Evolutionary conservation across 2,329 filamentous ascomycete species (phyloP).

Genomic region (Colletotrichum chrysophilum): DNA sequence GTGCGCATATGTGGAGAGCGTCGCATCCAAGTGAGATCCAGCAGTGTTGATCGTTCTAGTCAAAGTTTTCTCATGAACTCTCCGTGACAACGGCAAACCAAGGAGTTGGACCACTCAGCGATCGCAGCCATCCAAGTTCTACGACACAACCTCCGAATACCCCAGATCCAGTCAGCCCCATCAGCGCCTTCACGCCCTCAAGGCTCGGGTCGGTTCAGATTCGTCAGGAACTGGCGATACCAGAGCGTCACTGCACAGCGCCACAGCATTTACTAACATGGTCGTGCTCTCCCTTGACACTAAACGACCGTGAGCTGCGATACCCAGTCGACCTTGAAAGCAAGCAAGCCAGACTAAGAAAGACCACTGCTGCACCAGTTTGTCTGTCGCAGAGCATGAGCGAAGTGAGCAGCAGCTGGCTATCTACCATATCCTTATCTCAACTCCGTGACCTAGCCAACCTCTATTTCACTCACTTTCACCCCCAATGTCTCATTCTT

Average conservation of each 20-base stretch:
- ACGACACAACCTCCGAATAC: background rate
- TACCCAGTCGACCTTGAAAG: background rate
- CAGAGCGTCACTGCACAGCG: background rate
- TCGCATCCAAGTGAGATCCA: background rate
- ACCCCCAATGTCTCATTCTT: background rate
- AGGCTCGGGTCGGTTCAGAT: background rate
- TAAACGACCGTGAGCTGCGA: background rate
- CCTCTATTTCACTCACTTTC: background rate
- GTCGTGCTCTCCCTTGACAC: background rate
- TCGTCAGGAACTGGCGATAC: background rate
- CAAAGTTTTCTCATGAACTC: background rate
- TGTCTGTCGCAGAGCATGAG: background rate
- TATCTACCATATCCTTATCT: background rate
- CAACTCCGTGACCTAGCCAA: background rate
- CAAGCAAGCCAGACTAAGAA: background rate
- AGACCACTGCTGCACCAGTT: background rate
- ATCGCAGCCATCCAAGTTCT: background rate
- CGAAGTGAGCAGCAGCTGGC: background rate
- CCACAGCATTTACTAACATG: background rate
- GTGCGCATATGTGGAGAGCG: conserved; percentile 5
- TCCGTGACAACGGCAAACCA: background rate
- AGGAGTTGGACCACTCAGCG: background rate
- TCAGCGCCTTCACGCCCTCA: background rate
- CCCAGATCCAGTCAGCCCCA: background rate
- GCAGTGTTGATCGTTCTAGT: background rate